These are phyloP conservation scores for Phialophora chinensis DNA, from an alignment of 2,329 filamentous ascomycete species.

Conservation along the genomic window DNA sequence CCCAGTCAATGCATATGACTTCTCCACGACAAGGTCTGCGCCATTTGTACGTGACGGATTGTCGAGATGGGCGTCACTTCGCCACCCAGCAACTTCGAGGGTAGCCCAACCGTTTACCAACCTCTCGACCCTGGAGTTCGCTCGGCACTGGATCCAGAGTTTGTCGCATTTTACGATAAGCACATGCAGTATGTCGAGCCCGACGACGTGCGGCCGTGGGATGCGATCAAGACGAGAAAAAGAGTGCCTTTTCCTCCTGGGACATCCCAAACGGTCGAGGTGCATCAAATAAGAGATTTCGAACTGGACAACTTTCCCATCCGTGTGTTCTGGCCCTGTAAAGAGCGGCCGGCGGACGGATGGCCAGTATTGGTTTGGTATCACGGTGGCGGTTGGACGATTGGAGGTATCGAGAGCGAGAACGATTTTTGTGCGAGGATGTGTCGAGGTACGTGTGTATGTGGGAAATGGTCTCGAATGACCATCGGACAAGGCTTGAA, in stretches of 20 bases:
- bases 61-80: background rate
- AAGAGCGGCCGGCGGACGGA: constrained; percentile 51
- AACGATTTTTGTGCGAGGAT: constrained; percentile 62
- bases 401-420: constrained; percentile 64
- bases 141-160: constrained; percentile 56
- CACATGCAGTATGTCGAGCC: constrained; percentile 60
- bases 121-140: constrained; percentile 57
- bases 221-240: background rate
- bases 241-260: background rate
- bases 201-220: constrained; percentile 55
- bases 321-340: constrained; percentile 55
- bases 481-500: background rate
- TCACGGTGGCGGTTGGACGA: constrained; percentile 65
- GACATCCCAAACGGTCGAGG: constrained; percentile 45
- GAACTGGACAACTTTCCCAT: constrained; percentile 45
- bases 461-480: constrained; percentile 2
- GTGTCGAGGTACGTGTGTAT: constrained; percentile 47
- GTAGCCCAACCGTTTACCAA: constrained; percentile 24
- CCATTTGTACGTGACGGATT: background rate
- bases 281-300: constrained; percentile 55
- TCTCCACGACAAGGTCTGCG: no score
- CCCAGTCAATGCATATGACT: no score
- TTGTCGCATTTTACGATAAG: constrained; percentile 59
- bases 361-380: constrained; percentile 64
- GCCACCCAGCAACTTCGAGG: background rate